These are phyloP conservation scores for Dioszegia aurantiaca DNA, from an alignment of 768 basidiomycete genomes.

Conservation along the genomic window DNA sequence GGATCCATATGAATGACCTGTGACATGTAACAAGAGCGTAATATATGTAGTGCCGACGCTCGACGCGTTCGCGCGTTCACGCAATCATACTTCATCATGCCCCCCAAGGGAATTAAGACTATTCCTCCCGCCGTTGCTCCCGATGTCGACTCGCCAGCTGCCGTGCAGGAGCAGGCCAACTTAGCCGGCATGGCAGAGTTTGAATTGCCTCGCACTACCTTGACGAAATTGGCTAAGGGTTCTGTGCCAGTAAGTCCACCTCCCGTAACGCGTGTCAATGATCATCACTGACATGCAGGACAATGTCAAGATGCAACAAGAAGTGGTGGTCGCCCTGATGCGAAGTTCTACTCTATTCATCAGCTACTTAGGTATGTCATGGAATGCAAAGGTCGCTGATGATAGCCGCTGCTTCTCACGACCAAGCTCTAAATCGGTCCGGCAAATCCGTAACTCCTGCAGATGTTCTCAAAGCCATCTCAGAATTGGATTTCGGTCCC, in stretches of 20 bases:
- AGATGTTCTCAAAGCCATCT: slow-evolving; percentile 72
- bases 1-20: no score
- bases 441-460: slow-evolving; percentile 86
- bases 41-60: neutral
- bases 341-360: slow-evolving; percentile 94
- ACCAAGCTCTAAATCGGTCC: slow-evolving; percentile 75
- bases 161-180: slow-evolving; percentile 45
- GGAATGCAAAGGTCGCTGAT: slow-evolving; percentile 23
- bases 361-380: slow-evolving; percentile 77
- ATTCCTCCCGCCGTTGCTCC: slow-evolving; percentile 20
- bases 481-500: slow-evolving; percentile 44
- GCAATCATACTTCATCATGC: slow-evolving; percentile 21
- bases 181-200: slow-evolving; percentile 85
- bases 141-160: slow-evolving; percentile 25
- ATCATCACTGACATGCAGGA: slow-evolving; percentile 59
- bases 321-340: slow-evolving; percentile 75
- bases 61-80: neutral
- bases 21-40: no score
- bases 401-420: slow-evolving; percentile 67
- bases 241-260: slow-evolving; percentile 58
- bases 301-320: slow-evolving; percentile 81
- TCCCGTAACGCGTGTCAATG: no score
- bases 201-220: slow-evolving; percentile 77
- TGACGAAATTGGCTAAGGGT: slow-evolving; percentile 80
- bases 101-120: slow-evolving; percentile 34